Conservation (phyloP, 768 basidiomycete species). For the Kwoniella sp. region DNA sequence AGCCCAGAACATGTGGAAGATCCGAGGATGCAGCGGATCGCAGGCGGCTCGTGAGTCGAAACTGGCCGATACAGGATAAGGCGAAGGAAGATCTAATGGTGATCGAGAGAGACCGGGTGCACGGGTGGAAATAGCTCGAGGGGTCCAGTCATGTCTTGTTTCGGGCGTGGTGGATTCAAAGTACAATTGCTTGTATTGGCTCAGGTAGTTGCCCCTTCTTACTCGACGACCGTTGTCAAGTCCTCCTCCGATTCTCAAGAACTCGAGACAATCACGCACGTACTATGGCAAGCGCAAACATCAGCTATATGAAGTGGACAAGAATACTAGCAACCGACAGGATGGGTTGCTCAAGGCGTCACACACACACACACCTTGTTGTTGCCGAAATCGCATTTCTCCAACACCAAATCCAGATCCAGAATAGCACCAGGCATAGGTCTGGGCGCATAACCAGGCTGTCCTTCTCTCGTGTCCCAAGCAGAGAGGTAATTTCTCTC, state of each 20-base stretch:
- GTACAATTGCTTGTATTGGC: slow-evolving; percentile 88
- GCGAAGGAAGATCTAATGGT: slow-evolving; percentile 41
- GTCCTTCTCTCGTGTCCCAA: slow-evolving; percentile 34
- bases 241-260: slow-evolving; percentile 84
- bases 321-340: not conserved
- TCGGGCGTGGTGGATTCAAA: slow-evolving; percentile 62
- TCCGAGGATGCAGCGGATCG: slow-evolving; percentile 77
- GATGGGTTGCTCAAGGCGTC: not conserved
- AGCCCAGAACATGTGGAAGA: slow-evolving; percentile 99
- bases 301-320: slow-evolving; percentile 5
- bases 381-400: slow-evolving; percentile 85
- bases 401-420: slow-evolving; percentile 88
- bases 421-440: slow-evolving; percentile 81
- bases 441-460: slow-evolving; percentile 78
- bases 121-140: slow-evolving; percentile 27
- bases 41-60: slow-evolving; percentile 62
- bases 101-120: slow-evolving; percentile 38
- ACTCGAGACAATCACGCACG: slow-evolving; percentile 96
- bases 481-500: slow-evolving; percentile 73
- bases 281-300: slow-evolving; percentile 62
- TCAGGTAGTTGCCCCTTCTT: slow-evolving; percentile 69
- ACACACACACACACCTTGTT: slow-evolving; percentile 57
- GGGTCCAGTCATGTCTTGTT: slow-evolving; percentile 48
- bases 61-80: slow-evolving; percentile 38
- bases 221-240: slow-evolving; percentile 78